phyloP scores from a whole-genome alignment of 2,329 filamentous ascomycete genomes.

The Fusarium zealandicum region DNA sequence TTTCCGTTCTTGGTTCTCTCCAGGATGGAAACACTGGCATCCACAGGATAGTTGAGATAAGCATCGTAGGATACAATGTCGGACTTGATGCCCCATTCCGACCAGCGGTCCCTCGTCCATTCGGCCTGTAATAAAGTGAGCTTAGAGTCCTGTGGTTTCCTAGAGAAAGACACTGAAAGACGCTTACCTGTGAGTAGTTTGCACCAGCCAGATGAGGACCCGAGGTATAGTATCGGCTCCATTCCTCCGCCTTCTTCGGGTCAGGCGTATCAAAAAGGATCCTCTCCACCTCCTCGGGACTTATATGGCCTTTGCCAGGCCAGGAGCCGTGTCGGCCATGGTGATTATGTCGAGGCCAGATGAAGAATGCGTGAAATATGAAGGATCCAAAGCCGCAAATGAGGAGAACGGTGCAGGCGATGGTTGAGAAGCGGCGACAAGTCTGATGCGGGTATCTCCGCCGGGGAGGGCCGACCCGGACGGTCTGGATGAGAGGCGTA shows the following conservation, averaged over 20 bases:
- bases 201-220: constrained; percentile 79
- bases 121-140: constrained; percentile 57
- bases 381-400: constrained; percentile 59
- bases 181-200: constrained; percentile 71
- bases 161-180: no score
- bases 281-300: constrained; percentile 59
- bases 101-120: constrained; percentile 79
- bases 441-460: constrained; percentile 66
- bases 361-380: constrained; percentile 55
- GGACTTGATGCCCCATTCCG: constrained; percentile 71
- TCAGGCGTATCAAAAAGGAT: constrained; percentile 67
- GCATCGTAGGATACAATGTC: constrained; percentile 75
- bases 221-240: constrained; percentile 79
- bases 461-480: constrained; percentile 61
- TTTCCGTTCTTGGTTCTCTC: constrained; percentile 49
- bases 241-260: constrained; percentile 67
- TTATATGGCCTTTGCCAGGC: constrained; percentile 39
- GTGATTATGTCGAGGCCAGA: constrained; percentile 47
- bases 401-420: constrained; percentile 63
- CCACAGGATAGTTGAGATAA: constrained; percentile 79
- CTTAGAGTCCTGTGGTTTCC: neutral
- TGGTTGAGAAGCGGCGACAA: constrained; percentile 70
- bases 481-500: constrained; percentile 72
- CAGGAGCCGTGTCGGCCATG: constrained; percentile 44
- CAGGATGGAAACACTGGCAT: constrained; percentile 73